Evolutionary conservation across 2,329 filamentous ascomycete species (phyloP), one percentile per base, ranked within the genome.

Genomic region (Pleoardoris graminearum): DNA sequence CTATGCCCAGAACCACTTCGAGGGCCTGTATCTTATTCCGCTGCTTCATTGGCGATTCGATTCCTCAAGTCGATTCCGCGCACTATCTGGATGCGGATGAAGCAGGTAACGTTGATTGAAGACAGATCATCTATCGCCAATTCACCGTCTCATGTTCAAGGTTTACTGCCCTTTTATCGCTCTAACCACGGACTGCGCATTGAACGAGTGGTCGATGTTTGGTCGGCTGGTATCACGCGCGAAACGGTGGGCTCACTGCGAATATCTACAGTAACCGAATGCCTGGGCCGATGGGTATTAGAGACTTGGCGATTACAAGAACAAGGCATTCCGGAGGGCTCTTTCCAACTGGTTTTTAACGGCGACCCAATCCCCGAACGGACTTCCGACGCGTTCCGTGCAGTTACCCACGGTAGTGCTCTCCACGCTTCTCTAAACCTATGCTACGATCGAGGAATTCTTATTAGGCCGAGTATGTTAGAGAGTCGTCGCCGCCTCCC

Each of bases 321-420:
- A 17, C 44, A 17, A 8, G 33, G 33, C 14, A 48, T 48, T 22
- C 44, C 44, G 12, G 17, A 19, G 12, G 25, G 21, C n/a, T 48
- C 44, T 17, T 48, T 48, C 33, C 33, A 25, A n/a, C 44, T 48
- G 10, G 16, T 48, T 6, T 33, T 48, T 16, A 33, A 48, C 16
- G 44, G 44, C 4, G 23, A 16, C 8, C 32, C 22, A 21, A 11
- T 48, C n/a, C 44, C 33, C 3, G 44, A 48, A 12, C 21, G 17
- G 17, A 21, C 38, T 14, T 42, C 38, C 7, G 14, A 42, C 8
- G 23, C 29, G 2, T 42, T 42, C 23, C n/a, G 7, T n/a, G 38
- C 38, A 27, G 22, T 42, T 11, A 42, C 17, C 10, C 12, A 11
- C 14, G 38, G 17, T 14, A 21, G 22, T 2, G 22, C 23, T 12